Conservation (phyloP, 1,284 basidiomycete species). For the Papiliotrema fonsecae region DNA sequence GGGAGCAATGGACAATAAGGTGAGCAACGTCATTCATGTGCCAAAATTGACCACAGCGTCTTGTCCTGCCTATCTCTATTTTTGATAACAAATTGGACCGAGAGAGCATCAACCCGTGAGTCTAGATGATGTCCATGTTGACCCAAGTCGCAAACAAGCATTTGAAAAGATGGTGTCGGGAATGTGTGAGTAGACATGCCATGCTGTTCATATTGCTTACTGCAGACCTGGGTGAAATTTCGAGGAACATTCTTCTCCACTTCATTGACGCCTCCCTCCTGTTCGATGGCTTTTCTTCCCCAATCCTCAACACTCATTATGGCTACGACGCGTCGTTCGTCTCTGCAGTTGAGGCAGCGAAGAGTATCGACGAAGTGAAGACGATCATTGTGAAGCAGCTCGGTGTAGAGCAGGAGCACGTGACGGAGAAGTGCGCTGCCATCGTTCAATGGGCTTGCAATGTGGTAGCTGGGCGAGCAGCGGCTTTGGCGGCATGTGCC, state of each 20-base stretch:
- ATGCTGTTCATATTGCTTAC: background rate
- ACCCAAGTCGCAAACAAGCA: slow-evolving; percentile 65
- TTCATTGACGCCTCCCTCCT: slow-evolving; percentile 70
- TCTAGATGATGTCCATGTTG: slow-evolving; percentile 7
- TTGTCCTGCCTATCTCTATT: slow-evolving; percentile 75
- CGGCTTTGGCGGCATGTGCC: slow-evolving; percentile 75
- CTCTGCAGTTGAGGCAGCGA: slow-evolving; percentile 68
- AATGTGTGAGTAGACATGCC: slow-evolving; percentile 65
- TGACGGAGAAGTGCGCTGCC: slow-evolving; percentile 55
- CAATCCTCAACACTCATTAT: slow-evolving; percentile 77
- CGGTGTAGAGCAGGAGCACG: slow-evolving; percentile 52
- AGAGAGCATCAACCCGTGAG: slow-evolving; percentile 80
- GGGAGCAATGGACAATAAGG: slow-evolving; percentile 90
- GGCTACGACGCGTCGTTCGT: slow-evolving; percentile 90
- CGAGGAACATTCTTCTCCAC: slow-evolving; percentile 76
- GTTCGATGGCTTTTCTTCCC: slow-evolving; percentile 73
- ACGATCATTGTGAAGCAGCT: slow-evolving; percentile 62
- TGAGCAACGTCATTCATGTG: slow-evolving; percentile 46
- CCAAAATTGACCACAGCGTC: background rate
- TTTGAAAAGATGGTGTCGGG: slow-evolving; percentile 99
- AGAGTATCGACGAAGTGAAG: slow-evolving; percentile 44
- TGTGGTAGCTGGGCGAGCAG: slow-evolving; percentile 76
- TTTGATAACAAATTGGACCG: slow-evolving; percentile 92
- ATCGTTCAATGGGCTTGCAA: slow-evolving; percentile 75
- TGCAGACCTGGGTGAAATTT: slow-evolving; percentile 80